phyloP scores from a whole-genome alignment of 2,329 filamentous ascomycete genomes.

The Colletotrichum liriopes region DNA sequence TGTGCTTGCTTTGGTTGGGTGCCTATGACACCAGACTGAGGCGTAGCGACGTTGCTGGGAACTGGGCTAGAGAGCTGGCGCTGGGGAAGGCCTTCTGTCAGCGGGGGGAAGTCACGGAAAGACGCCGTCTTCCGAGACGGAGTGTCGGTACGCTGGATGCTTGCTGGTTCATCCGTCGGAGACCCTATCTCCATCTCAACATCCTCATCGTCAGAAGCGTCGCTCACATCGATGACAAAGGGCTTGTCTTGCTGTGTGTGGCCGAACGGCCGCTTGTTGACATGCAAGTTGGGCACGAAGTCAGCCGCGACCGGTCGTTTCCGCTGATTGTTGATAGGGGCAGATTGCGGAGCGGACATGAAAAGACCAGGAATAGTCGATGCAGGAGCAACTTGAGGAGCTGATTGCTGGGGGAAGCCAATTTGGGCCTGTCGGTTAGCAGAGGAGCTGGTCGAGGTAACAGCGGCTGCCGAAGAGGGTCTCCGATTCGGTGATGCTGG shows the following conservation, averaged over 20 bases:
- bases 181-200: slow-evolving; percentile 79
- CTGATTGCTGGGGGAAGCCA: slow-evolving; percentile 1
- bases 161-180: slow-evolving; percentile 59
- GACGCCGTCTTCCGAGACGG: slow-evolving; percentile 55
- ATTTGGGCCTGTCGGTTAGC: background rate
- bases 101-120: slow-evolving; percentile 62
- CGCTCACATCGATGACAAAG: slow-evolving; percentile 89
- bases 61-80: slow-evolving; percentile 60
- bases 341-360: slow-evolving; percentile 50
- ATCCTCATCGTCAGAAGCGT: slow-evolving; percentile 74
- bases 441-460: background rate
- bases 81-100: slow-evolving; percentile 57
- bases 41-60: slow-evolving; percentile 53
- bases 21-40: slow-evolving; percentile 52
- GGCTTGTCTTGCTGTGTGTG: slow-evolving; percentile 72
- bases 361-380: slow-evolving; percentile 57
- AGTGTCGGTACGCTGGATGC: slow-evolving; percentile 51
- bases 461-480: slow-evolving; percentile 6
- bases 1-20: slow-evolving; percentile 56
- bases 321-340: slow-evolving; percentile 48
- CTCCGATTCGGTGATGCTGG: background rate
- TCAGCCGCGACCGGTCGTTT: slow-evolving; percentile 76
- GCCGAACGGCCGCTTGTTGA: slow-evolving; percentile 74
- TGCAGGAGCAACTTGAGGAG: slow-evolving; percentile 14
- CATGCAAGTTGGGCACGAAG: slow-evolving; percentile 71